A percentile compares a stretch with the other conserved stretches of the same genome.
These are phyloP conservation scores for Pseudozyma pruni DNA, from an alignment of 1,284 basidiomycete species.

Conservation along the genomic window DNA sequence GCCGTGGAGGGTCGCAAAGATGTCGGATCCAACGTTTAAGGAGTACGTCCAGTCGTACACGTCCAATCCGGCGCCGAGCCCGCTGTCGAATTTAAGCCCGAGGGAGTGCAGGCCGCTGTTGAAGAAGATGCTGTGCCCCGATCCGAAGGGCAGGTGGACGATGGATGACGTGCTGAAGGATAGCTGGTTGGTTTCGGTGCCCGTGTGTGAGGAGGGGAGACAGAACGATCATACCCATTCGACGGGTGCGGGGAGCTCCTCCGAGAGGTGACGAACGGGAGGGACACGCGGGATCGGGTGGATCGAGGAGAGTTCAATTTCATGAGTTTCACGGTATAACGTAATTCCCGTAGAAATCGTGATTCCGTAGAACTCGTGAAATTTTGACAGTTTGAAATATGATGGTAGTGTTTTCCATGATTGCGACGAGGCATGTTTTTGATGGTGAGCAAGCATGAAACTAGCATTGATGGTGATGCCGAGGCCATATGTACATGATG, in stretches of 20 bases:
- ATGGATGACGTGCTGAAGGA: conserved; percentile 88
- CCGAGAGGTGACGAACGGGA: neutral
- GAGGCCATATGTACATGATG: too few species aligned
- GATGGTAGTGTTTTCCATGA: too few species aligned
- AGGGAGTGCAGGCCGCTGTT: conserved; percentile 85
- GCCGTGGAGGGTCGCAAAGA: conserved; percentile 92
- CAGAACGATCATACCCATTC: conserved; percentile 51
- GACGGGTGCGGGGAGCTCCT: conserved; percentile 10
- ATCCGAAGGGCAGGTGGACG: conserved; percentile 80
- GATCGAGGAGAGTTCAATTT: too few species aligned
- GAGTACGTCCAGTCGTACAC: conserved; percentile 79
- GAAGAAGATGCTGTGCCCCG: conserved; percentile 94
- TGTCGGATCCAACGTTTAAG: conserved; percentile 82
- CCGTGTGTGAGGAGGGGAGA: conserved; percentile 35
- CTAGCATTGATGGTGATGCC: too few species aligned
- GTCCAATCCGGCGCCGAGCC: conserved; percentile 69
- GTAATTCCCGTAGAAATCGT: too few species aligned
- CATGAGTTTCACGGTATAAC: too few species aligned
- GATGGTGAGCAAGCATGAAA: too few species aligned
- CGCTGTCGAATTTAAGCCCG: conserved; percentile 85
- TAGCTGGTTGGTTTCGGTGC: conserved; percentile 75
- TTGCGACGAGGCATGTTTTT: too few species aligned
- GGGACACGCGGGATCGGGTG: too few species aligned
- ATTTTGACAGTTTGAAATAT: too few species aligned
- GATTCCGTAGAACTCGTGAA: too few species aligned